Base-by-base conservation (phyloP, 768 basidiomycete genomes). In the Auricularia heimuer region DNA sequence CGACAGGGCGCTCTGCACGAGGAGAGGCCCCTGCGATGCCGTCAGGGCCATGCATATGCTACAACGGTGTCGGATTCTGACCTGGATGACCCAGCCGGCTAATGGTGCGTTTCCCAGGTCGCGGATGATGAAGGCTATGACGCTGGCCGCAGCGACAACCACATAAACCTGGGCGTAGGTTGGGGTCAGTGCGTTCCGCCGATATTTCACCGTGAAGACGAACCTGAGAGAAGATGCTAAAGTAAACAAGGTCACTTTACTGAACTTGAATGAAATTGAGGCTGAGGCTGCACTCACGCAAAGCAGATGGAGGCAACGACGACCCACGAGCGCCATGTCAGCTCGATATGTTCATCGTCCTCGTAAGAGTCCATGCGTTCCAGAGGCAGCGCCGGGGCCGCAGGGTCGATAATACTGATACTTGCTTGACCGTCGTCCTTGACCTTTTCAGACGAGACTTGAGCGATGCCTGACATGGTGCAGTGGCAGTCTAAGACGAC, bases 21-120 rank as follows among this genome's bases (percentile, higher is more conserved):
- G 65, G 63, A 64, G 51, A 7, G 65, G 65, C 6, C 47, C 47
- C 47, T 51, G 44, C 11, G 10, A 45, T 10, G 10, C 44, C 11
- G 6, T 18, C 21, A 51, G 18, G 47, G 14, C 18, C 6, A 16
- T 6, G 16, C 14, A 51, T 18, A 14, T 6, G 7, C 18, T 51
- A 18, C 47, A 6, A 51, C 47, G 6, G 47, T 18, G 3, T 18
- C 44, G 44, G 47, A 21, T 18, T 18, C 18, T 7, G 62, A 42
- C 65, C 56, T 66, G 65, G 33, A 66, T 63, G 62, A 66, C 54
- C 65, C 65, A 66, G 2, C 65, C 62, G 3, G 62, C 63, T 34
- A 63, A 45, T 16, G 63, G 63, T 11, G 45, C 63, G 14, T 64
- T 45, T 29, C 63, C 63, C 24, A 64, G 47, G 37, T 54, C 63